Conservation (phyloP, 345 rosid genomes). For the Gossypium raimondii region DNA sequence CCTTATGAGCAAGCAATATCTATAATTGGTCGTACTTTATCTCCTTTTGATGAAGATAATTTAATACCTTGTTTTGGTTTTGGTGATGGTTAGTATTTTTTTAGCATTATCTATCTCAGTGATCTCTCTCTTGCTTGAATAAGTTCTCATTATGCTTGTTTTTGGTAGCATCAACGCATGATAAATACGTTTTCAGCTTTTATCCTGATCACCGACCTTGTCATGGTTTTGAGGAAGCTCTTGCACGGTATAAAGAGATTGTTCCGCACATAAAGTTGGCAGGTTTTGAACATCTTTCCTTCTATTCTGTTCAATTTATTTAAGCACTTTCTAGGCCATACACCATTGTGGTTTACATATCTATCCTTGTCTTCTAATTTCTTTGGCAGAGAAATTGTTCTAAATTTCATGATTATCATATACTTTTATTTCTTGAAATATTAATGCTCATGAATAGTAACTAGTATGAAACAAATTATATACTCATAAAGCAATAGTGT, state of each 20-base stretch:
- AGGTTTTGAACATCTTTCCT: slow-evolving; percentile 38
- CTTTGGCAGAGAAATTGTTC: neutral
- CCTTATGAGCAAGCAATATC: slow-evolving; percentile 97
- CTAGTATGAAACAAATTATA: neutral
- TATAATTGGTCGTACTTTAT: slow-evolving; percentile 76
- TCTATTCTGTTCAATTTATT: neutral
- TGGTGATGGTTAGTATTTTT: slow-evolving; percentile 71
- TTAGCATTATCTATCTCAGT: neutral
- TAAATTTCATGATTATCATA: neutral
- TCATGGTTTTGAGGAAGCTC: slow-evolving; percentile 70
- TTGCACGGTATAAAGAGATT: slow-evolving; percentile 70
- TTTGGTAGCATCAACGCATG: slow-evolving; percentile 69
- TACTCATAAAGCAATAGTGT: neutral
- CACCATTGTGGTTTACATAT: neutral
- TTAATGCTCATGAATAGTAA: neutral
- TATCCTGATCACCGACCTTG: slow-evolving; percentile 59
- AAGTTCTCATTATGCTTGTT: slow-evolving; percentile 19
- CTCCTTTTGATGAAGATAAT: slow-evolving; percentile 91
- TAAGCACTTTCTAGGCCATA: slow-evolving; percentile 7
- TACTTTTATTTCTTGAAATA: neutral
- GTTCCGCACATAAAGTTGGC: slow-evolving; percentile 69
- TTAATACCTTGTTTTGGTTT: slow-evolving; percentile 97
- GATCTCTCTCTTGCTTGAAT: neutral
- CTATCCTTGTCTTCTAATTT: neutral
- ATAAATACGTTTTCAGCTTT: slow-evolving; percentile 72